phyloP scores from a whole-genome alignment of 306 rosid species.

The Oemleria cerasiformis region DNA sequence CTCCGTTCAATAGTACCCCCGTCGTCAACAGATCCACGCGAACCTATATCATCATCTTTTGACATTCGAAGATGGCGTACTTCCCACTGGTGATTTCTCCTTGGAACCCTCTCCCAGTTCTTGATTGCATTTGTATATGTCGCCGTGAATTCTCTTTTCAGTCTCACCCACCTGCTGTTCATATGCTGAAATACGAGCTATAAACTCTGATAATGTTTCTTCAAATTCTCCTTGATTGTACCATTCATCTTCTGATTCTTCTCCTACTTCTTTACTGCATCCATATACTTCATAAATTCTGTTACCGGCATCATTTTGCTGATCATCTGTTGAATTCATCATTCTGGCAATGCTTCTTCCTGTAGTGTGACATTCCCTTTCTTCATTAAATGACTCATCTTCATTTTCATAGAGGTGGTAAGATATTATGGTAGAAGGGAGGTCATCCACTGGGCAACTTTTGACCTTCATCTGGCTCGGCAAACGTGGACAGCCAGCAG shows the following conservation, averaged over 20 bases:
- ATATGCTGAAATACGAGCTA: too few relatives aligned
- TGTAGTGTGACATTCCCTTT: conserved; percentile 34
- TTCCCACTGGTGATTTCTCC: conserved; percentile 14
- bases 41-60: too few relatives aligned
- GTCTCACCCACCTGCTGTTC: too few relatives aligned
- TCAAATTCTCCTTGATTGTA: too few relatives aligned
- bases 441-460: conserved; percentile 64
- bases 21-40: neutral
- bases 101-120: neutral
- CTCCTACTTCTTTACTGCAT: too few relatives aligned
- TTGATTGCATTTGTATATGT: too few relatives aligned
- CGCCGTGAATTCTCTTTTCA: too few relatives aligned
- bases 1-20: conserved; percentile 18
- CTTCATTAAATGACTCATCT: conserved; percentile 39
- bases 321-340: conserved; percentile 21
- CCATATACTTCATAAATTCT: too few relatives aligned
- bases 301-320: neutral
- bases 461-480: conserved; percentile 69
- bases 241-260: too few relatives aligned
- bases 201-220: too few relatives aligned
- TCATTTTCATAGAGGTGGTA: conserved; percentile 46
- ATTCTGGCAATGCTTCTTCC: conserved; percentile 29
- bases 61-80: conserved; percentile 19
- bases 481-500: conserved; percentile 75
- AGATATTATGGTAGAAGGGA: conserved; percentile 55